phyloP scores from a whole-genome alignment of 495 filamentous ascomycete genomes.

The Penicillium goetzii region DNA sequence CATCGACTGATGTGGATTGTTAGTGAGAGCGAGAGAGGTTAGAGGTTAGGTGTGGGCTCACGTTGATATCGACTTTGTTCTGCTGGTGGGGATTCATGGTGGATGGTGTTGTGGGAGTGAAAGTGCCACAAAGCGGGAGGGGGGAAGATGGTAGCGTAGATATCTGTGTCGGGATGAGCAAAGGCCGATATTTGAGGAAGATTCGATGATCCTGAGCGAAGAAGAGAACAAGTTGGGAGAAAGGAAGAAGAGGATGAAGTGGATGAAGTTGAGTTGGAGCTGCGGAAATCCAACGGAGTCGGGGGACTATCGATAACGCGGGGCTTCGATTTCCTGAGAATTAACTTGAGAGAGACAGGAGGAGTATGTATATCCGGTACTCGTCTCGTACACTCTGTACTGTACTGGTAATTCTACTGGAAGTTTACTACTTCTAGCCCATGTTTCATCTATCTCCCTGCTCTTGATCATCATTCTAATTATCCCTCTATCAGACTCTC shows the following conservation, averaged over 20 bases:
- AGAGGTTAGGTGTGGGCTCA: constrained; percentile 51
- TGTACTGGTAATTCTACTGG: neutral
- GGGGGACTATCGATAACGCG: constrained; percentile 22
- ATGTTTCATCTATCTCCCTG: neutral
- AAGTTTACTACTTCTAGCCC: neutral
- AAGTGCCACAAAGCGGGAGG: constrained; percentile 5
- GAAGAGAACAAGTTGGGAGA: constrained; percentile 10
- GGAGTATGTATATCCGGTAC: constrained; percentile 3
- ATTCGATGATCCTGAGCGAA: constrained; percentile 13
- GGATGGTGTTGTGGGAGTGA: constrained; percentile 17
- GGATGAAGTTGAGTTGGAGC: constrained; percentile 4
- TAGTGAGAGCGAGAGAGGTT: constrained; percentile 17
- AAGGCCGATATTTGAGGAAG: neutral
- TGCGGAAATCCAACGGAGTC: constrained; percentile 12
- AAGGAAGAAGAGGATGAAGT: constrained; percentile 7
- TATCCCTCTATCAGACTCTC: neutral
- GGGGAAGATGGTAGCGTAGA: neutral
- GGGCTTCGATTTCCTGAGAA: constrained; percentile 1
- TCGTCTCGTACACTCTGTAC: neutral
- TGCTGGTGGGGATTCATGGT: constrained; percentile 94
- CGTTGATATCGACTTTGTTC: constrained; percentile 95
- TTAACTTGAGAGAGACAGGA: neutral
- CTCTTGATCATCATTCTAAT: neutral
- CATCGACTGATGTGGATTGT: constrained; percentile 63
- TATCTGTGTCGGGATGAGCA: neutral